Conservation (phyloP, 176 grass and related monocot species). For the Aechmea fasciata region DNA sequence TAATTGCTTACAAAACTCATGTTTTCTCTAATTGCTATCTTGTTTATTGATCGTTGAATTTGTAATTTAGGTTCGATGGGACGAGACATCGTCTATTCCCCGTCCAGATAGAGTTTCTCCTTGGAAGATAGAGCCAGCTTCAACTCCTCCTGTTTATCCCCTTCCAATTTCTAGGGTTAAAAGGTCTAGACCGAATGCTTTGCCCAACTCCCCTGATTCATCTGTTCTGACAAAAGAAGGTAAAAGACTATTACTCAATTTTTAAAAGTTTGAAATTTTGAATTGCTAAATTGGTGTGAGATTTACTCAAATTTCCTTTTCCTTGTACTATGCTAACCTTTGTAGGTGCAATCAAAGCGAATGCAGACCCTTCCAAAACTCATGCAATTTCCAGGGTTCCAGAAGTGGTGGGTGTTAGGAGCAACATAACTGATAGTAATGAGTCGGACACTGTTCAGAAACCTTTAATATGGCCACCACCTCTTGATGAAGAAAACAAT, state of each 20-base stretch:
- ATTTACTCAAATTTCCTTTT: background rate
- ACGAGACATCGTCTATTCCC: conserved; percentile 72
- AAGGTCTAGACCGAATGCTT: conserved; percentile 51
- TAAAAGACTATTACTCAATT: conserved; percentile 7
- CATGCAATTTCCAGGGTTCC: conserved; percentile 50
- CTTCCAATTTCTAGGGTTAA: conserved; percentile 65
- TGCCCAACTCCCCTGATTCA: conserved; percentile 47
- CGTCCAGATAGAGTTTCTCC: conserved; percentile 84
- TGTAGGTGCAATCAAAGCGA: conserved; percentile 32
- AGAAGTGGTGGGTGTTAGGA: conserved; percentile 54
- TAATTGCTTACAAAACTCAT: background rate
- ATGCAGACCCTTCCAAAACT: conserved; percentile 34
- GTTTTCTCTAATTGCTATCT: background rate
- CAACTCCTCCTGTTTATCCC: conserved; percentile 61
- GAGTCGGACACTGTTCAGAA: conserved; percentile 62
- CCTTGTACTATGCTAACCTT: conserved; percentile 6
- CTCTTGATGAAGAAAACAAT: conserved; percentile 25
- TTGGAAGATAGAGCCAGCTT: conserved; percentile 88
- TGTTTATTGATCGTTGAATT: conserved; percentile 21
- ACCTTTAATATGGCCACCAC: conserved; percentile 51
- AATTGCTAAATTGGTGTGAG: background rate
- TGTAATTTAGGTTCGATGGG: conserved; percentile 70
- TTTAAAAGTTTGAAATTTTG: background rate
- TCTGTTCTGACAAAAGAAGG: conserved; percentile 79
- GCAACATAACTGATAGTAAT: conserved; percentile 37